phyloP scores from a whole-genome alignment of 1,284 basidiomycete genomes.

The Fomitopsis palustris region DNA sequence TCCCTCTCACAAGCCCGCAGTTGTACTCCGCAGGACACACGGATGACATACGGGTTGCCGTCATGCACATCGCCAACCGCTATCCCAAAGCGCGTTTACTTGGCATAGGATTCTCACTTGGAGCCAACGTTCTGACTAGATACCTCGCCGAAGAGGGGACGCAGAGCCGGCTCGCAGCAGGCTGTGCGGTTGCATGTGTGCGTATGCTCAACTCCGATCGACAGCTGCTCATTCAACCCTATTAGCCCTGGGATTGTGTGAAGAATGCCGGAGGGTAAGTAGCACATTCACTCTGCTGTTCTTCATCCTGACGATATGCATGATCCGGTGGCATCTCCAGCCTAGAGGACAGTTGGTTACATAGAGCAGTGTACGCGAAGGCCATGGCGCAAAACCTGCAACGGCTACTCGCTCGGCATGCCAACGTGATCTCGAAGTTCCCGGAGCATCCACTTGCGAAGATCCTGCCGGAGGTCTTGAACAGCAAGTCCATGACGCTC shows the following conservation, averaged over 20 bases:
- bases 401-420: constrained; percentile 62
- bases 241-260: constrained; percentile 75
- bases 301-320: background rate
- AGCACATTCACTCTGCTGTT: constrained; percentile 13
- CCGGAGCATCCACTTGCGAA: constrained; percentile 50
- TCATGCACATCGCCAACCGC: constrained; percentile 70
- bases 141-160: constrained; percentile 88
- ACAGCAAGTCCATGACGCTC: constrained; percentile 52
- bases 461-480: constrained; percentile 41
- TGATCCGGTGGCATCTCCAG: constrained; percentile 31
- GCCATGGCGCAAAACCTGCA: constrained; percentile 82
- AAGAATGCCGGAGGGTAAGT: constrained; percentile 55
- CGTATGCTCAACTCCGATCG: constrained; percentile 23
- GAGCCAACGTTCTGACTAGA: constrained; percentile 89
- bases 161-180: constrained; percentile 73
- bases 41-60: constrained; percentile 80
- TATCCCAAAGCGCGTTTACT: constrained; percentile 83
- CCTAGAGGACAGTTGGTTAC: constrained; percentile 61
- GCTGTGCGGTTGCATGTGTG: constrained; percentile 80
- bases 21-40: constrained; percentile 87
- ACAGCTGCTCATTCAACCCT: background rate
- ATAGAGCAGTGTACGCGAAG: constrained; percentile 75
- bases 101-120: constrained; percentile 92
- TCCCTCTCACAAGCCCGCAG: constrained; percentile 77
- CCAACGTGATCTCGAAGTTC: constrained; percentile 45